Percentiles rank a stretch among this genome's conserved stretches.
Evolutionary conservation across 208 protist genomes (phyloP).

Genomic region (Polymyxa betae): DNA sequence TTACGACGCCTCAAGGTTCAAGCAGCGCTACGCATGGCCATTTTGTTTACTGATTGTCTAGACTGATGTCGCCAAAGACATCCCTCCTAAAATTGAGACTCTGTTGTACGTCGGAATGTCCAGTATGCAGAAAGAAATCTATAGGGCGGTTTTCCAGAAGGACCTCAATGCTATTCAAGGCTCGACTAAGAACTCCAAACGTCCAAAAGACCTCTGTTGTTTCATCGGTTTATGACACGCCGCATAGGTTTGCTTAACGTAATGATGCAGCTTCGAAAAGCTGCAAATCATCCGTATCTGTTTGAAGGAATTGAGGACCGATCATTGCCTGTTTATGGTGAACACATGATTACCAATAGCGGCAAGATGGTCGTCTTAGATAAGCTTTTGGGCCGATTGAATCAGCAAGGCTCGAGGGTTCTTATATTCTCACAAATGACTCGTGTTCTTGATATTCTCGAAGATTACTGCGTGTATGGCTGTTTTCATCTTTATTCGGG

Average conservation of each 20-base stretch:
- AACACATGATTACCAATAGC: conserved; percentile 51
- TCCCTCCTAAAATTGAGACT: conserved; percentile 65
- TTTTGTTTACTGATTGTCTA: not conserved
- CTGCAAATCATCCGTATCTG: conserved; percentile 92
- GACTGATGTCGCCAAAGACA: conserved; percentile 59
- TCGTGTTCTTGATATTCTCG: conserved; percentile 71
- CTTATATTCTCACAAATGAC: conserved; percentile 97
- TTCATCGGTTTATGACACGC: not conserved
- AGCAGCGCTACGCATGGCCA: not conserved
- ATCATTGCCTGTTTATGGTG: conserved; percentile 39
- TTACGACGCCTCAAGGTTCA: conserved; percentile 64
- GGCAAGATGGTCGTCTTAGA: conserved; percentile 64
- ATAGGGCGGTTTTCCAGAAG: conserved; percentile 1
- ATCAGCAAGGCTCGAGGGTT: conserved; percentile 84
- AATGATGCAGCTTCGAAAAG: conserved; percentile 73
- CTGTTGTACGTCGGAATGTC: conserved; percentile 65
- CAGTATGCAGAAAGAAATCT: conserved; percentile 52
- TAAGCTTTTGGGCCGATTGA: conserved; percentile 70
- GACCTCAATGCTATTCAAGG: conserved; percentile 34
- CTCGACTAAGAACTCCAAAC: not conserved
- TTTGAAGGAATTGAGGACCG: conserved; percentile 86
- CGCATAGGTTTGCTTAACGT: conserved; percentile 57
- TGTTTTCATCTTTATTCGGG: not conserved
- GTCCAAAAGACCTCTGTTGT: not conserved
- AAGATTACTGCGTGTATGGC: conserved; percentile 67